These are phyloP conservation scores for Selaginella tamariscina DNA, from an alignment of 75 land plant species.

Conservation along the genomic window DNA sequence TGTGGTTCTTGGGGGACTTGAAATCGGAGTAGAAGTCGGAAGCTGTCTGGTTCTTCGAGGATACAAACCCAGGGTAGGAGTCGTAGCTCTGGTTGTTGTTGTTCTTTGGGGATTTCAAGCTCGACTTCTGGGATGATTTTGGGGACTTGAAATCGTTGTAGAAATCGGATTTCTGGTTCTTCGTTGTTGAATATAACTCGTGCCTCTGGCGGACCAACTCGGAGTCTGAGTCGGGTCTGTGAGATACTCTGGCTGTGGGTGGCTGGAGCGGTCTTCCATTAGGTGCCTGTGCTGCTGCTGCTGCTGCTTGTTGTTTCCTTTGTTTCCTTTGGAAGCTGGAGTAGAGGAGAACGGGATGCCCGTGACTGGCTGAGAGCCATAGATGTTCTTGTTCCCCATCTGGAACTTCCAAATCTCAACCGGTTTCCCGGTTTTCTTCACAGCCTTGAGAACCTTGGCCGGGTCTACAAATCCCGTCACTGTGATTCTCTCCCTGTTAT, in stretches of 20 bases:
- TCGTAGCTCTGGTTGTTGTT: background rate
- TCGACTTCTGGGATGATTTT: too few relatives aligned
- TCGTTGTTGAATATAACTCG: too few relatives aligned
- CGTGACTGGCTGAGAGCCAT: background rate
- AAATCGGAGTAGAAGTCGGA: background rate
- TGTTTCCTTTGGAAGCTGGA: background rate
- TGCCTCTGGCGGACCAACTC: background rate
- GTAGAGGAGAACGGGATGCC: background rate
- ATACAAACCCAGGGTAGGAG: background rate
- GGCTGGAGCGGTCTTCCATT: slow-evolving; percentile 12
- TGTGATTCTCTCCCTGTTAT: slow-evolving; percentile 42
- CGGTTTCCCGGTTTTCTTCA: slow-evolving; percentile 42
- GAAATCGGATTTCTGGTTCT: background rate
- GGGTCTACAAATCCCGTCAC: slow-evolving; percentile 45
- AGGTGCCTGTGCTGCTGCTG: background rate
- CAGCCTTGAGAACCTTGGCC: slow-evolving; percentile 46
- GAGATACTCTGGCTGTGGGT: slow-evolving; percentile 6
- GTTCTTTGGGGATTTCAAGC: too few relatives aligned
- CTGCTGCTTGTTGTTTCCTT: background rate
- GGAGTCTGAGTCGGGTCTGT: background rate
- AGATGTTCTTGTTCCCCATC: background rate
- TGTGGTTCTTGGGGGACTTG: background rate
- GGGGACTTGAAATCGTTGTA: background rate
- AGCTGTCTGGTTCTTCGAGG: background rate
- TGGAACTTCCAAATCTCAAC: slow-evolving; percentile 43